These are phyloP conservation scores for Cordyceps fumosorosea DNA, from an alignment of 2,329 filamentous ascomycete species.

Conservation along the genomic window DNA sequence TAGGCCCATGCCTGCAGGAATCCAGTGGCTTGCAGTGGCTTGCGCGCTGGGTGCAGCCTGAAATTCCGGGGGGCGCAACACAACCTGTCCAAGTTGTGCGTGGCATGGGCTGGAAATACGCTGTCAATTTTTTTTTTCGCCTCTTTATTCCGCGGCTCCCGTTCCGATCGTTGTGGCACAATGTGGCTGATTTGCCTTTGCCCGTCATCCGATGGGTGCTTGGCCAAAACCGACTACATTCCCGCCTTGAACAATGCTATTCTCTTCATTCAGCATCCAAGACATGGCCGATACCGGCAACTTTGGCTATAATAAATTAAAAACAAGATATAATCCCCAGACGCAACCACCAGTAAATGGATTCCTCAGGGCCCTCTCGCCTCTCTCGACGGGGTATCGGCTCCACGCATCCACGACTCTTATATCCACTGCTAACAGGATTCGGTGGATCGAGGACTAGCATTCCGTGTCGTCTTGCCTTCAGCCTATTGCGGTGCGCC, in stretches of 20 bases:
- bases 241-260: not conserved
- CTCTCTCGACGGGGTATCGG: not conserved
- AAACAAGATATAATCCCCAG: not conserved
- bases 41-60: not conserved
- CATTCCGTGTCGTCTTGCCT: not conserved
- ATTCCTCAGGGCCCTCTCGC: not conserved
- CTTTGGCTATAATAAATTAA: not conserved
- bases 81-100: not conserved
- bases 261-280: not conserved
- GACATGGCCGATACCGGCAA: not conserved
- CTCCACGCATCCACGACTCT: slow-evolving; percentile 3
- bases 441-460: not conserved
- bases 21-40: not conserved
- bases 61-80: not conserved
- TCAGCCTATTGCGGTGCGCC: not conserved
- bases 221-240: not conserved
- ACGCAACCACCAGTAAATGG: not conserved
- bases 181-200: not conserved
- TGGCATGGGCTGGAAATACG: not conserved
- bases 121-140: not conserved
- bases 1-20: not conserved
- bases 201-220: not conserved
- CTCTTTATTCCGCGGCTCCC: not conserved
- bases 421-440: not conserved
- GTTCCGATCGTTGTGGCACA: not conserved